Base-by-base conservation (phyloP, 2,329 filamentous ascomycete genomes). In the Claviceps sp. region DNA sequence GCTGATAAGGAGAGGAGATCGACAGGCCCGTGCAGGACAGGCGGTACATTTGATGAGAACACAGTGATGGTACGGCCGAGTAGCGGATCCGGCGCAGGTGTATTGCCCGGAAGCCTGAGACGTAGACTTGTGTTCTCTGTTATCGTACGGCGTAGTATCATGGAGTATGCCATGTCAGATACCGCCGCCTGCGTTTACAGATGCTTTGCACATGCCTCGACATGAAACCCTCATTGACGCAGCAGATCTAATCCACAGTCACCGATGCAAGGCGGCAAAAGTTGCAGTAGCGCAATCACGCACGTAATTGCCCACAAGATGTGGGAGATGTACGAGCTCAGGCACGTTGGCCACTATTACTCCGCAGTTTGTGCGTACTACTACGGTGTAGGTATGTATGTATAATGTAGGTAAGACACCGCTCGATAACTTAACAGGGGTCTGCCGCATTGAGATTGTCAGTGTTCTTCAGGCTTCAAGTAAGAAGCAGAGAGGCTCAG, bases 351-450 rank as follows among this genome's bases (percentile, higher is more conserved):
- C 30, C 30, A 34, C 16, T 40, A 6, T 22, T 43, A 14, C 41
- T 44, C 19, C 42, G 42, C 42, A 44, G 42, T 44, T 22, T 44
- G 13, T 44, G 19, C 42, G 11, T 14, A 24, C 41, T 22, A 22
- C 3, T 41, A 42, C 40, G 19, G 26, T 34, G 10, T 34, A 34
- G 30, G 30, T 11, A 34, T 2, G 2, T n/a, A n/a, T n/a, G n/a
- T n/a, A n/a, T n/a, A n/a, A 24, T 5, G 30, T 14, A 22, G 24
- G 4, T 24, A 24, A 3, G 42, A 16, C 10, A 26, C 14, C 38
- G 46, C 46, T 43, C 34, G 24, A 45, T 41, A 51, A 22, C 38
- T 38, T n/a, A 38, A 47, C 51, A 53, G 38, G 48, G 51, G 26
- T 55, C 10, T 17, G 42, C 47, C 38, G 40, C 51, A 40, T 22